Conservation (phyloP, 1,139 yeast species). For the Diutina neorugosa region DNA sequence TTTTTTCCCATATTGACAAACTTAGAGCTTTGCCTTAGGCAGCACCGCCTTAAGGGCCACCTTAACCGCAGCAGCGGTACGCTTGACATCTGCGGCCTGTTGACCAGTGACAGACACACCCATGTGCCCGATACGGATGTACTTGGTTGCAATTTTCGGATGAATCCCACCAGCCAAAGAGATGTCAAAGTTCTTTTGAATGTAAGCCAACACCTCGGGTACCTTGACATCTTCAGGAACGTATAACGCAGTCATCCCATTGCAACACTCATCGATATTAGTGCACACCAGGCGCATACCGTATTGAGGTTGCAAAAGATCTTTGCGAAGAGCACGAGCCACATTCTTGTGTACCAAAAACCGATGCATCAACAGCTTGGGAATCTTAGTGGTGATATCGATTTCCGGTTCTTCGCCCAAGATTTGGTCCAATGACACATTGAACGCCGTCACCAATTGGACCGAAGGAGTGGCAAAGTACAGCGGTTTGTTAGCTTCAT, state of each 20-base stretch:
- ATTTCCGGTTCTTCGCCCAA: background rate
- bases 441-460: slow-evolving; percentile 5
- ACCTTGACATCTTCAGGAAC: slow-evolving; percentile 3
- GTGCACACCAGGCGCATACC: background rate
- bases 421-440: slow-evolving; percentile 2
- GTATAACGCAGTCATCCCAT: slow-evolving; percentile 5
- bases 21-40: background rate
- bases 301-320: background rate
- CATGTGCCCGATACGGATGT: slow-evolving; percentile 6
- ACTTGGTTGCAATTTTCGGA: slow-evolving; percentile 1
- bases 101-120: slow-evolving; percentile 4
- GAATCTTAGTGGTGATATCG: background rate
- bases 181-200: slow-evolving; percentile 1
- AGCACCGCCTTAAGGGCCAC: background rate
- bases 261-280: background rate
- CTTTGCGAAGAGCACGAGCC: background rate
- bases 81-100: slow-evolving; percentile 3
- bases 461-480: slow-evolving; percentile 5
- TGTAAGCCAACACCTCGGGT: slow-evolving; percentile 1
- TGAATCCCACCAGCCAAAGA: slow-evolving; percentile 5
- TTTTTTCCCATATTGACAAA: background rate
- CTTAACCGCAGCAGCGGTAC: slow-evolving; percentile 4
- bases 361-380: background rate
- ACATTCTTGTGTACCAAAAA: background rate
- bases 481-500: slow-evolving; percentile 4